Base-by-base conservation (phyloP, 805 yeast genomes). In the Myxozyma nipponensis region DNA sequence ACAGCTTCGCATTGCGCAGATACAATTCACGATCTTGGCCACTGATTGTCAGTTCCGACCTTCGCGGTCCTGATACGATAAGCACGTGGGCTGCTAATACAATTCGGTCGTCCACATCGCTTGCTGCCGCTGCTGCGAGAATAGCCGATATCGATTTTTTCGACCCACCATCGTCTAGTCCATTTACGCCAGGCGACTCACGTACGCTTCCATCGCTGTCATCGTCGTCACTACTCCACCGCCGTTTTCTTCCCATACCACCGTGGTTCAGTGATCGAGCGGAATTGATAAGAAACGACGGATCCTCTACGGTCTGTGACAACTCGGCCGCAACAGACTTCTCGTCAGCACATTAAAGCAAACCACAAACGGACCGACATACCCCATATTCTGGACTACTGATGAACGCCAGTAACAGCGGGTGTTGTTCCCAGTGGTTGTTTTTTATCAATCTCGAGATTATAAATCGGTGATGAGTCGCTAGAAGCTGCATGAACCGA, bases 11-110 rank as follows among this genome's bases (percentile, higher is more conserved):
- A 30, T 44, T 26, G 6, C 18, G 34, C 22, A 49, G 18, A 34
- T 46, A 49, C 32, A 13, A 9, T 28, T 28, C 32, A n/a, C n/a
- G n/a, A n/a, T 37, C 23, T 26, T 26, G 17, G 15, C 26, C 15
- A 21, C n/a, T 38, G 37, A 42, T 15, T 9, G 13, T 32, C 13
- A 49, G 44, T 6, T 37, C 49, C 9, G 38, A 19, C 3, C 43
- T 15, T 19, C 34, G 38, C 4, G 54, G 56, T 3, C 53, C 57
- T 34, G n/a, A 40, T 10, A 52, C 34, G n/a, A 42, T 26, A 17
- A 49, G 18, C 2, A 49, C 54, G 30, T 49, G 44, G 3, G 54
- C 54, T 4, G 49, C 49, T 5, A 47, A 35, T 6, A 47, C 44
- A 25, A 47, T 34, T 6, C 21, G 10, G 21, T 47, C 46, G n/a